Base-by-base conservation (phyloP, 225 moss, liverwort and hornwort species). In the Polytrichum commune region DNA sequence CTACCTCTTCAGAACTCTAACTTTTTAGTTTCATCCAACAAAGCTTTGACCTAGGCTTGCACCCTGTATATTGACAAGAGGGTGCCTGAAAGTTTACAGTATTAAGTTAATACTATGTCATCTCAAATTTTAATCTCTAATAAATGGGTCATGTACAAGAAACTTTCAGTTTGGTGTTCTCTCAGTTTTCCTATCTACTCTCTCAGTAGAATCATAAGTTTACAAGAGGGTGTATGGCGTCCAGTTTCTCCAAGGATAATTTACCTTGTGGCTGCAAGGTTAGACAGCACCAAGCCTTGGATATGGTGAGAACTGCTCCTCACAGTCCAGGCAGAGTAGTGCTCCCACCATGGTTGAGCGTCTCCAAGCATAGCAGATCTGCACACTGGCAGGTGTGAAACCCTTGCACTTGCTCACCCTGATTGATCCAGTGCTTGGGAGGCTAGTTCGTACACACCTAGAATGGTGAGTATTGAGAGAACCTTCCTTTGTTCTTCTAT, bases 101-200 rank as follows among this genome's bases (percentile, higher is more conserved):
- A 55, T 54, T 55, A 3, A 67, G 32, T 27, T 18, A 61, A 69
- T 64, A 10, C 27, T 27, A 23, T 32, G 67, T 30, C 46, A 19
- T 33, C 22, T 32, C 46, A n/a, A 38, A 33, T 53, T 62, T 29
- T 67, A 23, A 77, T 73, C 72, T 67, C 55, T 73, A 22, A 69
- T 68, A 68, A 73, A 73, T 78, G 73, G 38, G 13, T 73, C 73
- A 69, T 73, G 35, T 58, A 58, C 78, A 78, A 35, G 68, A 54
- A 63, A 24, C 33, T 61, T 53, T 32, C 27, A 19, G 35, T 68
- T 69, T 23, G 18, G 58, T 33, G 46, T 63, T 69, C 27, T 16
- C 62, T 13, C 27, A 9, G 54, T 67, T 28, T 69, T 63, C 55
- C 68, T 24, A 26, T 54, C 27, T 54, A 19, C 65, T 30, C 27